Evolutionary conservation across 225 moss, liverwort and hornwort species (phyloP).

Genomic region (Bryoerythrophyllum caledonicum): DNA sequence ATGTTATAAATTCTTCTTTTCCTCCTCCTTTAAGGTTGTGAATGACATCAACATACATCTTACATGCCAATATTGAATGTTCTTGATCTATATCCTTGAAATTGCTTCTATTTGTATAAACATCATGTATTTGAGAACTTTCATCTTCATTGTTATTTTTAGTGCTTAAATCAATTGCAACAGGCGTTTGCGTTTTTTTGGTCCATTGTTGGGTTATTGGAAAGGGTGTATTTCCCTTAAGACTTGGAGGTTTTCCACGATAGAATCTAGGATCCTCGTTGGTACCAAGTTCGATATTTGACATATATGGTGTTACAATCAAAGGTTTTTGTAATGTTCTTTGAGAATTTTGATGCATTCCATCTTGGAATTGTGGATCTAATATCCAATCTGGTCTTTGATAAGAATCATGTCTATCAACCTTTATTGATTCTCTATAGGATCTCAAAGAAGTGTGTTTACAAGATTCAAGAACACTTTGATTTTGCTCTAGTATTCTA

Average conservation of each 20-base stretch:
- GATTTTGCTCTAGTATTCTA: constrained; percentile 41
- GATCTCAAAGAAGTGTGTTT: constrained; percentile 36
- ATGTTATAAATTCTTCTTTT: constrained; percentile 8
- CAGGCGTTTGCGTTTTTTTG: constrained; percentile 45
- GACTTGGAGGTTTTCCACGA: constrained; percentile 33
- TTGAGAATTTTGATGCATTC: constrained; percentile 31
- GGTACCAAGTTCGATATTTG: constrained; percentile 33
- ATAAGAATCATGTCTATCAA: constrained; percentile 43
- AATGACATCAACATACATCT: not conserved
- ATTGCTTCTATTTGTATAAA: not conserved
- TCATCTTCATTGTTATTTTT: constrained; percentile 32
- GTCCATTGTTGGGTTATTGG: constrained; percentile 52
- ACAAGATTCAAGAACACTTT: constrained; percentile 23
- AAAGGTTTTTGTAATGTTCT: constrained; percentile 39
- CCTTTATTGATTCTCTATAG: constrained; percentile 31
- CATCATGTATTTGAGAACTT: not conserved
- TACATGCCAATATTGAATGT: not conserved
- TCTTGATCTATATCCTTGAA: not conserved
- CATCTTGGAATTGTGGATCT: constrained; percentile 49
- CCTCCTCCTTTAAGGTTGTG: not conserved
- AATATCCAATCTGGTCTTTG: constrained; percentile 40
- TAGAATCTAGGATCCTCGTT: constrained; percentile 30
- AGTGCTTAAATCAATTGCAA: constrained; percentile 14
- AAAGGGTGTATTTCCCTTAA: constrained; percentile 30
- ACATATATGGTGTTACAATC: not conserved